Evolutionary conservation across 257 asterid species (phyloP).

Genomic region (Solanum clarkiae): DNA sequence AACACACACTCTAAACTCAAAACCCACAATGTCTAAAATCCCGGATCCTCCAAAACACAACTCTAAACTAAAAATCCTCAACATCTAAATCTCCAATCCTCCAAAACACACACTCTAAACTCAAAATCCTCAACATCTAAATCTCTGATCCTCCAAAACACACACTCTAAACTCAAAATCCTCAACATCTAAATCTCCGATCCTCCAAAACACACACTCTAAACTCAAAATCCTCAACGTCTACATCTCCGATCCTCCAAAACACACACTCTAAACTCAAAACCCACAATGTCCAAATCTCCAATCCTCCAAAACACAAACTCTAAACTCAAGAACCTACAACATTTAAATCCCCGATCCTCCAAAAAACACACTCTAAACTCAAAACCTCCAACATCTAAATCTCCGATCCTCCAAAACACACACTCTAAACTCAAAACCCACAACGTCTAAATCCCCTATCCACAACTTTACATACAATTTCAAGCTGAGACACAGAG

Average conservation of each 20-base stretch:
- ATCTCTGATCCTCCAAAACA: no score
- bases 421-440: not conserved
- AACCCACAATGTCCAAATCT: not conserved
- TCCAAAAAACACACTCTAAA: not conserved
- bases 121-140: no score
- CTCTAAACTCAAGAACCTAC: not conserved
- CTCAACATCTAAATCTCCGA: not conserved
- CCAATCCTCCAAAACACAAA: not conserved
- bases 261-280: not conserved
- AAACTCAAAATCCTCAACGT: not conserved
- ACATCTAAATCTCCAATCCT: no score
- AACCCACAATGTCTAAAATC: no score
- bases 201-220: not conserved
- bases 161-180: no score
- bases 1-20: no score
- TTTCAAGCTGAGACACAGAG: not conserved
- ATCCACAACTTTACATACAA: not conserved
- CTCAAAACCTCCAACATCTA: not conserved
- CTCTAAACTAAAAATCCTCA: no score
- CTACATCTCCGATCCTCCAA: not conserved
- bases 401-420: not conserved
- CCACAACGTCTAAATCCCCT: not conserved
- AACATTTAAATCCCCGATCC: not conserved
- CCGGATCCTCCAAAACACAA: no score
- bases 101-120: no score